Conservation (phyloP, 2,329 filamentous ascomycete species). For the Sclerotinia spermophila region DNA sequence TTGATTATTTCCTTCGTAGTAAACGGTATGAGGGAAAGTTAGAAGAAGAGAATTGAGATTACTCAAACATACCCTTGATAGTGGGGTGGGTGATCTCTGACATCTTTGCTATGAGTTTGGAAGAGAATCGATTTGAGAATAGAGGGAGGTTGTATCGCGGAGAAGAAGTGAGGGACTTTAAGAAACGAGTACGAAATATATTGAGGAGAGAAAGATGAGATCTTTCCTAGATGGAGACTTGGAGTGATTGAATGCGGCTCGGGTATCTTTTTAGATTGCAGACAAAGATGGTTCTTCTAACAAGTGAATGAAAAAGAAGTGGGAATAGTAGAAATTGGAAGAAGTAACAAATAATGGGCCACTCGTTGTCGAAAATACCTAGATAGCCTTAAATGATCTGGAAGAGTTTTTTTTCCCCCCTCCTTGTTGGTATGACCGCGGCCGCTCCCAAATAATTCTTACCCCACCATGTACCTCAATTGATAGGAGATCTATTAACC, state of each 20-base stretch:
- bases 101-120: constrained; percentile 38
- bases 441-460: not conserved
- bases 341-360: not conserved
- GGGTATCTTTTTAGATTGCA: not conserved
- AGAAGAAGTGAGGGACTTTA: not conserved
- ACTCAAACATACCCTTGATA: constrained; percentile 51
- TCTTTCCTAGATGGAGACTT: not conserved
- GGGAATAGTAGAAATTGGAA: not conserved
- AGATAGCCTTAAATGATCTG: not conserved
- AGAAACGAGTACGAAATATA: not conserved
- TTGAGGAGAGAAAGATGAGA: not conserved
- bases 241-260: not conserved
- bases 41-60: not conserved
- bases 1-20: not conserved
- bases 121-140: not conserved
- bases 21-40: not conserved
- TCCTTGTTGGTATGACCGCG: not conserved
- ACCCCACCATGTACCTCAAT: not conserved
- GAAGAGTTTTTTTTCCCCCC: not conserved
- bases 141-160: not conserved
- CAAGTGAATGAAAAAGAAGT: not conserved
- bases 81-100: constrained; percentile 54
- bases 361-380: not conserved
- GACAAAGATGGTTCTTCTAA: not conserved
- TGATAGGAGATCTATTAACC: not conserved